phyloP scores from a whole-genome alignment of 768 basidiomycete species.

The Phanerodontia chrysosporium region DNA sequence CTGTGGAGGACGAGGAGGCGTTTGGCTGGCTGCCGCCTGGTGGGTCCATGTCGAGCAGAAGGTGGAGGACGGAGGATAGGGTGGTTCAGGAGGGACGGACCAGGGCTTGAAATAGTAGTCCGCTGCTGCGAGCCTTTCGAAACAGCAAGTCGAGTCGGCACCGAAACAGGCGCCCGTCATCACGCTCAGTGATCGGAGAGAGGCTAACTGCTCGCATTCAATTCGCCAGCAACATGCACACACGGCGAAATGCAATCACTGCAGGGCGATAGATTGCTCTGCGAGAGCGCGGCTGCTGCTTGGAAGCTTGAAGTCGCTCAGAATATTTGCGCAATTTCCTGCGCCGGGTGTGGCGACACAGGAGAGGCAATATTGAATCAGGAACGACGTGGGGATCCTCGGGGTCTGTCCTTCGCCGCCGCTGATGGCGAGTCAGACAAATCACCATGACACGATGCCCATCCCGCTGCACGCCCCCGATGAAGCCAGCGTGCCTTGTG shows the following conservation, averaged over 20 bases:
- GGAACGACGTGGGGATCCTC: neutral
- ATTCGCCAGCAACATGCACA: neutral
- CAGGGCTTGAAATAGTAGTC: conserved; percentile 8
- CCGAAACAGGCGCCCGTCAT: conserved; percentile 2
- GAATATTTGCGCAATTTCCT: neutral
- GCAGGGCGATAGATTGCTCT: too few relatives aligned
- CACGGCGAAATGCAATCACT: neutral
- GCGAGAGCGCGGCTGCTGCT: neutral
- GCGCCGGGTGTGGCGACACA: neutral
- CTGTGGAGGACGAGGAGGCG: conserved; percentile 2
- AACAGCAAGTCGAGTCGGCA: conserved; percentile 2
- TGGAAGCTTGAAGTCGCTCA: neutral
- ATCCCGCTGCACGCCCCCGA: too few relatives aligned
- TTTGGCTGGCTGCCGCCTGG: conserved; percentile 1
- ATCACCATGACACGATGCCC: neutral
- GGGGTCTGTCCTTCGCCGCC: neutral
- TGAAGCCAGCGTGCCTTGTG: too few relatives aligned
- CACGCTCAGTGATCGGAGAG: neutral
- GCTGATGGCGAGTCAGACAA: neutral
- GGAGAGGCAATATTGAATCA: neutral
- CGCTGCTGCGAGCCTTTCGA: conserved; percentile 9
- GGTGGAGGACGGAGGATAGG: neutral
- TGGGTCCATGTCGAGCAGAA: neutral
- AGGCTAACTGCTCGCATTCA: neutral
- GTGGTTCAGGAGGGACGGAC: neutral